Conservation (phyloP, 768 basidiomycete genomes). For the Pisolithus tinctorius region DNA sequence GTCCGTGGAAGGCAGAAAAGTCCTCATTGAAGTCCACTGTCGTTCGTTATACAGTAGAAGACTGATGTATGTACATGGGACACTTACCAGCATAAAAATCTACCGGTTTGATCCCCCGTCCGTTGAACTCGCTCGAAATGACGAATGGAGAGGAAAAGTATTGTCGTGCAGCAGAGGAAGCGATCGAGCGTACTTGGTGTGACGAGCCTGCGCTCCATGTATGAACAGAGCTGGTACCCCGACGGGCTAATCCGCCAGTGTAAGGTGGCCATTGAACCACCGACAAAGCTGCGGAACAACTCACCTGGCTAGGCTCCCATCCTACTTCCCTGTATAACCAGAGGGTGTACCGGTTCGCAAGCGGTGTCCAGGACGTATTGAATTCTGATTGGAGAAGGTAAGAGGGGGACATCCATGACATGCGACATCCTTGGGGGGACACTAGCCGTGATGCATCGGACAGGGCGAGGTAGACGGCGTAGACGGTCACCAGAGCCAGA, state of each 20-base stretch:
- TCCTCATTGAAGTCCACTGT: conserved; percentile 94
- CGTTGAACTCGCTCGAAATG: conserved; percentile 47
- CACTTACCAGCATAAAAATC: conserved; percentile 82
- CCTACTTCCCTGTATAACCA: conserved; percentile 87
- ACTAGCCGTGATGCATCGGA: conserved; percentile 41
- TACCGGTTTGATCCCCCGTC: conserved; percentile 42
- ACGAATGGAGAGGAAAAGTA: conserved; percentile 59
- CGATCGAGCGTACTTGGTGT: conserved; percentile 90
- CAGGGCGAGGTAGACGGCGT: conserved; percentile 37
- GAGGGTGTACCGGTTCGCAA: conserved; percentile 73
- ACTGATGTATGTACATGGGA: neutral
- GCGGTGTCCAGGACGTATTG: conserved; percentile 60
- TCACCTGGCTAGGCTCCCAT: conserved; percentile 66
- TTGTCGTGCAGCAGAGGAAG: conserved; percentile 82
- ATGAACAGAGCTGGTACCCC: conserved; percentile 92
- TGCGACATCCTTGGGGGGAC: conserved; percentile 88
- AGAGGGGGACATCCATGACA: conserved; percentile 94
- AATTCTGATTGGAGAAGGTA: conserved; percentile 71
- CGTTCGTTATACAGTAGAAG: neutral
- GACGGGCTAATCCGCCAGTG: conserved; percentile 15
- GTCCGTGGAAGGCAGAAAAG: conserved; percentile 89
- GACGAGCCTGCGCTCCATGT: conserved; percentile 94
- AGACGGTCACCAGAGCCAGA: conserved; percentile 32
- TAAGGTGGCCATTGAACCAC: conserved; percentile 3
- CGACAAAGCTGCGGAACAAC: conserved; percentile 4